Conservation (phyloP, 257 asterid species). For the Solanum chmielewskii region DNA sequence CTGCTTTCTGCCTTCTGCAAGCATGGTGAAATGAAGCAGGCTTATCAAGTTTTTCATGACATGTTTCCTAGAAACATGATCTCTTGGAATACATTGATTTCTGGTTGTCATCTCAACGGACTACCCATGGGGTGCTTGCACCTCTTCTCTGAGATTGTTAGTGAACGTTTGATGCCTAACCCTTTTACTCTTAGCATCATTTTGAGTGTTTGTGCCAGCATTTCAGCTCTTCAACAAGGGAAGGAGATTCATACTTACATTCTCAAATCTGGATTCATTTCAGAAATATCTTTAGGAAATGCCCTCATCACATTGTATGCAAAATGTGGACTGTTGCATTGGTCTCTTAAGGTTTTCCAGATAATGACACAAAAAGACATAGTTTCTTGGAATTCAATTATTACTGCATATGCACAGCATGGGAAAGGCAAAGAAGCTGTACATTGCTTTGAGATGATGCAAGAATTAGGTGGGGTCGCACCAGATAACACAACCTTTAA, state of each 20-base stretch:
- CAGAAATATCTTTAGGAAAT: slow-evolving; percentile 47
- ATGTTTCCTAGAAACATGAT: slow-evolving; percentile 53
- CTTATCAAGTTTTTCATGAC: slow-evolving; percentile 30
- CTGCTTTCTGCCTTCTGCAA: slow-evolving; percentile 55
- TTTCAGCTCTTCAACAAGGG: slow-evolving; percentile 46
- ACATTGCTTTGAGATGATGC: slow-evolving; percentile 52
- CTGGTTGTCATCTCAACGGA: slow-evolving; percentile 51
- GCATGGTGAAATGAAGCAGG: slow-evolving; percentile 33
- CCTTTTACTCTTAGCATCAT: slow-evolving; percentile 64
- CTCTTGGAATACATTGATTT: slow-evolving; percentile 80
- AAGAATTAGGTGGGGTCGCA: slow-evolving; percentile 6
- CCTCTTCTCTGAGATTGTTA: slow-evolving; percentile 27
- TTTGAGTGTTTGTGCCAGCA: slow-evolving; percentile 54
- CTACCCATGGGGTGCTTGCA: slow-evolving; percentile 40
- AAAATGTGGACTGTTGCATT: slow-evolving; percentile 42
- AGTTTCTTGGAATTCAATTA: slow-evolving; percentile 70
- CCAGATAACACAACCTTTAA: slow-evolving; percentile 81
- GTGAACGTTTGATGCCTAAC: slow-evolving; percentile 35
- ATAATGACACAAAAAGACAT: slow-evolving; percentile 38
- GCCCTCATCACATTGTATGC: slow-evolving; percentile 63
- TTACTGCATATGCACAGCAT: slow-evolving; percentile 65
- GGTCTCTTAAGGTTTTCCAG: slow-evolving; percentile 46
- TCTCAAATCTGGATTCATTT: slow-evolving; percentile 32
- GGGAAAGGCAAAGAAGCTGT: slow-evolving; percentile 66
- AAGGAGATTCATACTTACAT: slow-evolving; percentile 51